A percentile compares a stretch with the other conserved stretches of the same genome.
These are phyloP conservation scores for Vanderwaltozyma verrucispora DNA, from an alignment of 805 yeast species.

Conservation along the genomic window DNA sequence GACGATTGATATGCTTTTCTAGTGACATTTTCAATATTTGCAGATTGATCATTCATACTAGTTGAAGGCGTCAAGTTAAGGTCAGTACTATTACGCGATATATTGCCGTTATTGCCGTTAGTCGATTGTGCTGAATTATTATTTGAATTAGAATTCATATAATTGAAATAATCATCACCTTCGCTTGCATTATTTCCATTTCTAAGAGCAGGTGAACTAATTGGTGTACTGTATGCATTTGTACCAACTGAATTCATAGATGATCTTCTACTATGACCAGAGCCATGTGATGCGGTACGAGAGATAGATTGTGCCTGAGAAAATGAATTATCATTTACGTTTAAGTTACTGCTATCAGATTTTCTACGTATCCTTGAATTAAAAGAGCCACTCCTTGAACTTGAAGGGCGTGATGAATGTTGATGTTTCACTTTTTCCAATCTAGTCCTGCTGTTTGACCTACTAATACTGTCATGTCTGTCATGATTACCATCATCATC, in stretches of 20 bases:
- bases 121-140: background rate
- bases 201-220: slow-evolving; percentile 25
- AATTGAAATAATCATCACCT: slow-evolving; percentile 16
- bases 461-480: background rate
- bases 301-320: slow-evolving; percentile 6
- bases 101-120: no score
- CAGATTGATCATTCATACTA: background rate
- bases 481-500: slow-evolving; percentile 15
- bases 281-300: slow-evolving; percentile 22
- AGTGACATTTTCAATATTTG: background rate
- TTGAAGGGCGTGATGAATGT: slow-evolving; percentile 16
- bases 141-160: background rate
- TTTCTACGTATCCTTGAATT: slow-evolving; percentile 15
- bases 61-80: background rate
- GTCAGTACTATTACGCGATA: background rate
- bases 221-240: slow-evolving; percentile 26
- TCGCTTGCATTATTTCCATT: background rate
- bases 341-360: slow-evolving; percentile 8
- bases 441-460: slow-evolving; percentile 2
- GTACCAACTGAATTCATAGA: slow-evolving; percentile 21
- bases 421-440: slow-evolving; percentile 13
- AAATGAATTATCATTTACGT: slow-evolving; percentile 1
- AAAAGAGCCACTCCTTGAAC: slow-evolving; percentile 17
- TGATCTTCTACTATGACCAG: slow-evolving; percentile 24
- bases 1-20: background rate